Conservation (phyloP, 805 yeast genomes). For the Candida odintsovae region DNA sequence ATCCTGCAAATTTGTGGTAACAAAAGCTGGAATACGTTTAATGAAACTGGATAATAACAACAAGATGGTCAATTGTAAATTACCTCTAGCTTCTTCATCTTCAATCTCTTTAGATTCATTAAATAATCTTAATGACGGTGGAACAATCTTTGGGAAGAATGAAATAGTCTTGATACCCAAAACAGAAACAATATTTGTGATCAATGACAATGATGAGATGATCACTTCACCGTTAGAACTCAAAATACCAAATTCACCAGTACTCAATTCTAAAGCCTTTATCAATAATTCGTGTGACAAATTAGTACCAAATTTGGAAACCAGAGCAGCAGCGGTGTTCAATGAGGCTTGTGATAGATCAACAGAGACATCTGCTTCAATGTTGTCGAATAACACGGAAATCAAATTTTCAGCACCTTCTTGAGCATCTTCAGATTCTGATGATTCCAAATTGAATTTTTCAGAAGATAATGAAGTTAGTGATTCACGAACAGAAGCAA, state of each 20-base stretch:
- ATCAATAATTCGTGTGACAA: slow-evolving; percentile 42
- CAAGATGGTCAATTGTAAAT: slow-evolving; percentile 63
- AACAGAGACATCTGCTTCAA: slow-evolving; percentile 21
- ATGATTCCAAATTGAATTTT: slow-evolving; percentile 65
- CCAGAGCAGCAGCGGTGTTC: slow-evolving; percentile 58
- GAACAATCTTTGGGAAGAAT: slow-evolving; percentile 76
- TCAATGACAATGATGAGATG: slow-evolving; percentile 67
- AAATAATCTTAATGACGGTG: slow-evolving; percentile 63
- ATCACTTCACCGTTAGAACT: slow-evolving; percentile 53
- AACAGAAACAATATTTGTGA: slow-evolving; percentile 62
- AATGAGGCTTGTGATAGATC: slow-evolving; percentile 64
- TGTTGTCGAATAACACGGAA: slow-evolving; percentile 40
- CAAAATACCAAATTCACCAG: slow-evolving; percentile 49
- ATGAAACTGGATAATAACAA: slow-evolving; percentile 69
- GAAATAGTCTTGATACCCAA: slow-evolving; percentile 87
- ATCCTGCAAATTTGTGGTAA: slow-evolving; percentile 60
- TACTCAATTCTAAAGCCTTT: slow-evolving; percentile 42
- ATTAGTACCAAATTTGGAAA: slow-evolving; percentile 54
- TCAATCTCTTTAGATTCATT: slow-evolving; percentile 24
- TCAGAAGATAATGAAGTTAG: slow-evolving; percentile 55
- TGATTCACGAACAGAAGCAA: slow-evolving; percentile 50
- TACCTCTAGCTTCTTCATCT: slow-evolving; percentile 25
- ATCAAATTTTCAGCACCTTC: slow-evolving; percentile 48
- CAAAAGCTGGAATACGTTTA: slow-evolving; percentile 81
- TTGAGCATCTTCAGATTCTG: slow-evolving; percentile 41